Conservation (phyloP, 371 early-diverging fungal species). For the Nematocida sp. region DNA sequence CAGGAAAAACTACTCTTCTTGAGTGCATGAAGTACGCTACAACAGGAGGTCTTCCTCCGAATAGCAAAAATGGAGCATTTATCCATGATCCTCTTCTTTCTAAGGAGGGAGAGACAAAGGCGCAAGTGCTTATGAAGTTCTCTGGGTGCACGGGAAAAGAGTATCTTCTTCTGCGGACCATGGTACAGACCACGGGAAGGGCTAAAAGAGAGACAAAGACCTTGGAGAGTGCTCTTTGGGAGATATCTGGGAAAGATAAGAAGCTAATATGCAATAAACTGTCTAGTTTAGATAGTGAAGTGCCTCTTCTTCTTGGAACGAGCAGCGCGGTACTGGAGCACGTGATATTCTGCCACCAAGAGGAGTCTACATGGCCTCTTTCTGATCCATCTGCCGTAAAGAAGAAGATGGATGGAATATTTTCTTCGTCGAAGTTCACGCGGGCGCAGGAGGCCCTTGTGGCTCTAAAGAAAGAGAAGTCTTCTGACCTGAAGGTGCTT, state of each 20-base stretch:
- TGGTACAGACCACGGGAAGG: conserved; percentile 74
- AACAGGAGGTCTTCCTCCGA: conserved; percentile 89
- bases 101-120: conserved; percentile 77
- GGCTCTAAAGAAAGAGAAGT: conserved; percentile 72
- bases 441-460: conserved; percentile 81
- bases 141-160: conserved; percentile 72
- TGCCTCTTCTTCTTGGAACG: conserved; percentile 79
- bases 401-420: conserved; percentile 97
- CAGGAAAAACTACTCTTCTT: conserved; percentile 97
- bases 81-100: conserved; percentile 88
- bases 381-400: conserved; percentile 81
- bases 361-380: conserved; percentile 94
- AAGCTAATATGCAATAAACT: conserved; percentile 72
- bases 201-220: conserved; percentile 72
- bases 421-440: conserved; percentile 82
- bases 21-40: conserved; percentile 92
- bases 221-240: conserved; percentile 72
- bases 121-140: conserved; percentile 84
- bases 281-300: conserved; percentile 77
- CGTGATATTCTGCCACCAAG: conserved; percentile 98
- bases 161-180: conserved; percentile 74
- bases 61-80: conserved; percentile 77
- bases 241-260: conserved; percentile 64
- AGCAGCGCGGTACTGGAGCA: conserved; percentile 85
- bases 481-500: conserved; percentile 69